Evolutionary conservation across 768 basidiomycete species (phyloP), one percentile per base, ranked within the genome.

Genomic region (Dictyophora rubrovolvata): DNA sequence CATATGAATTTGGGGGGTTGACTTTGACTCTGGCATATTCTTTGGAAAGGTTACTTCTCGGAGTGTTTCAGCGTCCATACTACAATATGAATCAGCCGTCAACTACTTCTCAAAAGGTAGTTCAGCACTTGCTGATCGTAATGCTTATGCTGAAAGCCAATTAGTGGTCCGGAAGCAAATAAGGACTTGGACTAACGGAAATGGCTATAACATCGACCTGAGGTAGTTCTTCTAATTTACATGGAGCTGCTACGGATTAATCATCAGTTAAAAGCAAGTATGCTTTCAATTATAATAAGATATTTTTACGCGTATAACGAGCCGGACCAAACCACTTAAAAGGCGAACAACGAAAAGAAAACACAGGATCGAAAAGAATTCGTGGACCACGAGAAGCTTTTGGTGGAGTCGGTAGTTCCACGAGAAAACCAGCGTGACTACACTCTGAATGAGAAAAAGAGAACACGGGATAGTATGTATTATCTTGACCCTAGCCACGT

Each of bases 151-250:
- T 77, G 54, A 16, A 8, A 7, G 35, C 5, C 28, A 34, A 36
- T 37, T 59, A 21, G 20, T 16, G 23, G 21, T 34, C 10, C 2
- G 6, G 10, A 20, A 28, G 6, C 11, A 48, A 33, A 3, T 37
- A 35, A 9, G 17, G 18, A 36, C 18, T 5, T 5, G n/a, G 36
- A 67, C 75, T 68, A 70, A 76, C 82, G 69, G 79, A 81, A 55
- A 85, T 82, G 6, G 82, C 77, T 34, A 86, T 74, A n/a, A 77
- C 77, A 64, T 86, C 83, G 17, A 86, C 65, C 48, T 82, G 77
- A 0, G 84, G 83, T 49, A 85, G 72, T 4, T 84, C 80, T 48
- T 78, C 73, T 21, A 82, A 72, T 18, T 72, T 66, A 53, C 80
- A 82, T 0, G 82, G 77, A 1, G 79, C 69, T 4, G 72, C 78